Evolutionary conservation across 352 stramenopile genomes (phyloP), one percentile per base, ranked within the genome.

Genomic region (Phytophthora megakarya): DNA sequence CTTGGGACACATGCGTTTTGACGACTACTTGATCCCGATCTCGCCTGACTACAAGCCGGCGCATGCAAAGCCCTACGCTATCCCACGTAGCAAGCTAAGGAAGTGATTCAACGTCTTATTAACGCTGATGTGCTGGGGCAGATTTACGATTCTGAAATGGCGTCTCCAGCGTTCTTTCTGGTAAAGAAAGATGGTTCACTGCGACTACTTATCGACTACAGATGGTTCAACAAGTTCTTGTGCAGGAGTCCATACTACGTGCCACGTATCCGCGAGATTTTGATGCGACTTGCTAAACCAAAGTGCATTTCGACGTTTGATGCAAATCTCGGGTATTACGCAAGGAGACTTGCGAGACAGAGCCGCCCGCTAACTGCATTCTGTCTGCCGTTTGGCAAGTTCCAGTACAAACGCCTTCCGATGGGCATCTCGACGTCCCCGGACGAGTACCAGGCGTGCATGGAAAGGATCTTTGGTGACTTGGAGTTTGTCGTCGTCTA

Each of bases 241-340:
- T 12, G 35, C 9, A 18, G 42, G 6, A 47, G 42, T 25, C 52
- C 40, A 22, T 52, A 52, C 26, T 61, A 61, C 23, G 43, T 46
- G 22, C 19, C 42, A 21, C 28, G 28, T 5, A 61, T 53, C 15
- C 21, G 21, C 13, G 53, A 61, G 13, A 37, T 51, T 6, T 25
- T 61, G 11, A 43, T 53, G 26, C 35, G 37, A 8, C 49, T 48
- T 9, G 49, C 32, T 5, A 16, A 4, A 18, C n/a, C 22, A 3
- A 52, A 62, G 54, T 54, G 43, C 15, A 39, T 54, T 12, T 52
- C 32, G n/a, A 51, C 28, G 4, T 32, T 62, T 3, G 54, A 62
- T 39, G 42, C 22, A 7, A 54, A 62, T n/a, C 12, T 62, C 1
- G 54, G 54, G 8, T 62, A 62, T 19, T 54, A 48, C 16, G 43